A percentile compares a stretch with the other conserved stretches of the same genome.
phyloP scores from a whole-genome alignment of 176 grass and related monocot species.

The Juncus effusus region DNA sequence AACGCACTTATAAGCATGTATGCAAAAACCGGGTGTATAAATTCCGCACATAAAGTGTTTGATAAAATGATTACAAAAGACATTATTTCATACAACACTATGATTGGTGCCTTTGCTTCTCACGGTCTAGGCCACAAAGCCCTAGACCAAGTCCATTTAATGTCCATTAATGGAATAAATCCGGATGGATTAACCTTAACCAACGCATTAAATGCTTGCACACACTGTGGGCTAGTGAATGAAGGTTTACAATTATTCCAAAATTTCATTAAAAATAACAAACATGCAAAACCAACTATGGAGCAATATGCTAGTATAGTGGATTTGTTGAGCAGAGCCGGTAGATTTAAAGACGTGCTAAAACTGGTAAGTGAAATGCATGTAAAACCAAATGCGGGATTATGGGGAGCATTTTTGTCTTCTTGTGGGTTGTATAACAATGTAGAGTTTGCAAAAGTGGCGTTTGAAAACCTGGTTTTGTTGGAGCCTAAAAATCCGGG shows the following conservation, averaged over 20 bases:
- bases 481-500: constrained; percentile 62
- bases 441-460: constrained; percentile 50
- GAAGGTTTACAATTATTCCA: constrained; percentile 49
- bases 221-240: constrained; percentile 52
- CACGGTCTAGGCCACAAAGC: constrained; percentile 49
- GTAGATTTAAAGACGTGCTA: constrained; percentile 47
- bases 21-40: constrained; percentile 37
- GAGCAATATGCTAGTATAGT: constrained; percentile 65
- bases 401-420: constrained; percentile 61
- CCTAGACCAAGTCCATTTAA: constrained; percentile 36
- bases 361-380: constrained; percentile 37
- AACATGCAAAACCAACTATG: constrained; percentile 25
- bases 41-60: constrained; percentile 43
- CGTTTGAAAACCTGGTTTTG: constrained; percentile 56
- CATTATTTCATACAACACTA: constrained; percentile 57
- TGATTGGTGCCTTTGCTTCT: constrained; percentile 48
- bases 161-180: constrained; percentile 26
- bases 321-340: constrained; percentile 65
- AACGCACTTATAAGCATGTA: constrained; percentile 71
- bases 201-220: constrained; percentile 45
- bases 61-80: constrained; percentile 42
- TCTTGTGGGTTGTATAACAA: constrained; percentile 46
- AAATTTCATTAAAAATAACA: constrained; percentile 16
- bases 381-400: constrained; percentile 35
- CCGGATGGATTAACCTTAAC: constrained; percentile 59